Evolutionary conservation across 768 basidiomycete genomes (phyloP).

Genomic region (Chalciporus sphaerocephalus): DNA sequence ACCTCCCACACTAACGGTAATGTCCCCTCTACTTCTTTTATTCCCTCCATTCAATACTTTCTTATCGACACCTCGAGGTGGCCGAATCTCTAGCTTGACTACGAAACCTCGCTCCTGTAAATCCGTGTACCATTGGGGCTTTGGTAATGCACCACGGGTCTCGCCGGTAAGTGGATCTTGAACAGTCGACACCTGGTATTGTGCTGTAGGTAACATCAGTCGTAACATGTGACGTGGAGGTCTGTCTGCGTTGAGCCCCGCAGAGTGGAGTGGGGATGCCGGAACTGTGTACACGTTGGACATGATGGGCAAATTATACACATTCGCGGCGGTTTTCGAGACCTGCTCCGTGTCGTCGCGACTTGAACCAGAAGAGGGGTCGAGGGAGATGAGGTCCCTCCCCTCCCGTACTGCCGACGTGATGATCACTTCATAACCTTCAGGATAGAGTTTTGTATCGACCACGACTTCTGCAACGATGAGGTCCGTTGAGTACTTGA

Average conservation of each 20-base stretch:
- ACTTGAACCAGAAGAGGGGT: conserved; percentile 10
- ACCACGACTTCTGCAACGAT: conserved; percentile 75
- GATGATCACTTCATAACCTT: conserved; percentile 60
- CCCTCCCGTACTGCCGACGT: conserved; percentile 41
- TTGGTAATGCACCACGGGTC: conserved; percentile 51
- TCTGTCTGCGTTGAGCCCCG: conserved; percentile 49
- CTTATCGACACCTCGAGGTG: conserved; percentile 33
- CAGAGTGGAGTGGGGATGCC: conserved; percentile 75
- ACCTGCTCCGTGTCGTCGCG: neutral
- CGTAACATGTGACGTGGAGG: conserved; percentile 71
- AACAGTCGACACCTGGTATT: conserved; percentile 70
- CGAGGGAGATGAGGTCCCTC: conserved; percentile 35
- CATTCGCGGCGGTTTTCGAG: neutral
- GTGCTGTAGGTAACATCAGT: conserved; percentile 77
- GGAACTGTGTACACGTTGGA: conserved; percentile 73
- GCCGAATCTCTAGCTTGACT: conserved; percentile 54
- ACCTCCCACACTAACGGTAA: conserved; percentile 36
- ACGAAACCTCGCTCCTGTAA: conserved; percentile 58
- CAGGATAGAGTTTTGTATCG: conserved; percentile 75
- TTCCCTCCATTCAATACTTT: neutral
- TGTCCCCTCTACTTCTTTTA: conserved; percentile 9
- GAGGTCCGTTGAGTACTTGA: conserved; percentile 60
- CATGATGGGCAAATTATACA: conserved; percentile 45
- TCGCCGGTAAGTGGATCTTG: conserved; percentile 79
- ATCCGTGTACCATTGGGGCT: conserved; percentile 69